phyloP scores from a whole-genome alignment of 2,329 filamentous ascomycete species.

The Cryphonectria carpinicola region DNA sequence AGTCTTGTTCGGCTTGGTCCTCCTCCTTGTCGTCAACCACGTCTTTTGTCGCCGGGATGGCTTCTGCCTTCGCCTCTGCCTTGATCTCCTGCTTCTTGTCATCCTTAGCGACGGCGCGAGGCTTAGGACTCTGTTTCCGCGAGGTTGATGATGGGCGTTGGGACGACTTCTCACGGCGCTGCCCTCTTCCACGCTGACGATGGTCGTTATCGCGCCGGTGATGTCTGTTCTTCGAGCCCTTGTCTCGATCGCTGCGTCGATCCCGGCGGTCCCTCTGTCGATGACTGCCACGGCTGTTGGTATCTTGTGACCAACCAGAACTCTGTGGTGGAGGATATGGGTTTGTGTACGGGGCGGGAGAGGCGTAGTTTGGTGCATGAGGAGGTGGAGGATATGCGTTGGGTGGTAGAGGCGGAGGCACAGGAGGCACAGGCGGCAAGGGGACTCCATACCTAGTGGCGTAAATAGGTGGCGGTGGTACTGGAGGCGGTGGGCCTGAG shows the following conservation, averaged over 20 bases:
- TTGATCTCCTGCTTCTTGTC: slow-evolving; percentile 15
- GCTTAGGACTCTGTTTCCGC: slow-evolving; percentile 19
- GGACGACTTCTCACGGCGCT: slow-evolving; percentile 15
- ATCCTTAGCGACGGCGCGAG: not conserved
- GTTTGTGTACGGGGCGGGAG: slow-evolving; percentile 11
- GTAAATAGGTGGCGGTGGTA: slow-evolving; percentile 19
- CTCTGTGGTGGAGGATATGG: slow-evolving; percentile 22
- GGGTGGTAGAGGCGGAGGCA: slow-evolving; percentile 22
- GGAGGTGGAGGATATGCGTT: slow-evolving; percentile 15
- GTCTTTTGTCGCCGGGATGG: not conserved
- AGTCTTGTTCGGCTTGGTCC: slow-evolving; percentile 37
- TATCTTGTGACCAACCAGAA: slow-evolving; percentile 19
- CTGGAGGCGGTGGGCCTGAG: slow-evolving; percentile 13
- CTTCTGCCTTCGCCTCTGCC: slow-evolving; percentile 14
- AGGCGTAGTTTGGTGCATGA: slow-evolving; percentile 15
- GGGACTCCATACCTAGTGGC: slow-evolving; percentile 14
- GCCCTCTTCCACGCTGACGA: slow-evolving; percentile 23
- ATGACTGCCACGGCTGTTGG: slow-evolving; percentile 5
- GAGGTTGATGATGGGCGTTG: slow-evolving; percentile 19
- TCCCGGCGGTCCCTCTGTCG: slow-evolving; percentile 25
- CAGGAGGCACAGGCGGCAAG: slow-evolving; percentile 14
- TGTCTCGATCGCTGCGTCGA: slow-evolving; percentile 24
- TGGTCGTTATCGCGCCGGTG: slow-evolving; percentile 21
- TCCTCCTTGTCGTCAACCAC: slow-evolving; percentile 4
- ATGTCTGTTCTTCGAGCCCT: slow-evolving; percentile 23